Conservation (phyloP, 768 basidiomycete species). For the Artomyces pyxidatus region DNA sequence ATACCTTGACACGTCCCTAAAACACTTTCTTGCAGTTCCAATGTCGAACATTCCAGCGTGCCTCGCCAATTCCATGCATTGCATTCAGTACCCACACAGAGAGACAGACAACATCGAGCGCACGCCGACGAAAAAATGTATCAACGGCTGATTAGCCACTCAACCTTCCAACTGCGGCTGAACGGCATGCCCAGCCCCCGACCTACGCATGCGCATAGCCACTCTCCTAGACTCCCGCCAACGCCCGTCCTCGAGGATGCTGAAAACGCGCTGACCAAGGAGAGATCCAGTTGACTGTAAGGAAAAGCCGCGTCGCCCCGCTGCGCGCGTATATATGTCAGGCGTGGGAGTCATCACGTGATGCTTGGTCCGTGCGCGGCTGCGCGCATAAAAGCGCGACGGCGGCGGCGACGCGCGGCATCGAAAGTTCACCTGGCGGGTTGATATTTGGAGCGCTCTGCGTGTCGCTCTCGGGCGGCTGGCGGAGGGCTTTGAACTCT, state of each 20-base stretch:
- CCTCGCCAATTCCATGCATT: too few relatives aligned
- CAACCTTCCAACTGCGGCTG: conserved; percentile 34
- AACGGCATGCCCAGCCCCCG: conserved; percentile 70
- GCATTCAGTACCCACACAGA: too few relatives aligned
- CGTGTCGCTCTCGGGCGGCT: conserved; percentile 9
- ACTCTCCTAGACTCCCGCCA: conserved; percentile 13
- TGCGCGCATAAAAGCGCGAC: not conserved
- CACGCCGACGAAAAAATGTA: too few relatives aligned
- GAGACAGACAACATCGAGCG: too few relatives aligned
- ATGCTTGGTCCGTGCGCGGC: conserved; percentile 48
- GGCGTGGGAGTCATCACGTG: conserved; percentile 8
- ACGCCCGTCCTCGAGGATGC: not conserved
- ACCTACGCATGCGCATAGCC: conserved; percentile 12
- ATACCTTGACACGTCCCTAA: too few relatives aligned
- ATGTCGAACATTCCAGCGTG: too few relatives aligned
- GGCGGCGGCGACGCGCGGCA: conserved; percentile 14
- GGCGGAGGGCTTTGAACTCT: conserved; percentile 50
- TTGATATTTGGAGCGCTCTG: conserved; percentile 63
- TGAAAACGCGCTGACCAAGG: conserved; percentile 16
- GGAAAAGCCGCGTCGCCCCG: conserved; percentile 21
- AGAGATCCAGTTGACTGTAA: conserved; percentile 33
- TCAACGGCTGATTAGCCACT: conserved; percentile 68
- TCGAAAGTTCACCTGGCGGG: conserved; percentile 70
- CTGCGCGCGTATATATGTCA: conserved; percentile 15
- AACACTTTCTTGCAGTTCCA: too few relatives aligned